These are phyloP conservation scores for Melanopsichium pennsylvanicum DNA, from an alignment of 1,284 basidiomycete genomes.

Conservation along the genomic window DNA sequence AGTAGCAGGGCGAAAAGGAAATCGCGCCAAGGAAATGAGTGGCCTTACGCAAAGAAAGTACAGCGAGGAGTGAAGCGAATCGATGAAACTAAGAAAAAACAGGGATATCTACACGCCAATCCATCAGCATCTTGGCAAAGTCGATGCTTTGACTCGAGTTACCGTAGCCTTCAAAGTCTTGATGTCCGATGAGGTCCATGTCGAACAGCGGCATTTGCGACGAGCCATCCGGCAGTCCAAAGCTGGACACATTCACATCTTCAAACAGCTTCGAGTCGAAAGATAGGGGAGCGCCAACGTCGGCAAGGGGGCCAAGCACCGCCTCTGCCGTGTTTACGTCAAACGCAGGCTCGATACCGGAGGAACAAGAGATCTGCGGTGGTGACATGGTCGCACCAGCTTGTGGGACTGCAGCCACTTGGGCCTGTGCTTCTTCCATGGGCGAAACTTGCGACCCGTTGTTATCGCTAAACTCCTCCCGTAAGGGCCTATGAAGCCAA, in stretches of 20 bases:
- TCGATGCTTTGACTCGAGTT: conserved; percentile 35
- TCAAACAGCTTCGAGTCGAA: conserved; percentile 22
- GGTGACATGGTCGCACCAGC: background rate
- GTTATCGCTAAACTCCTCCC: no score
- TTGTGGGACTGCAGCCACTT: background rate
- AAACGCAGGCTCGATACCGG: background rate
- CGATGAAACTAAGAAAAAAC: conserved; percentile 1
- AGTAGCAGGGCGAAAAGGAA: no score
- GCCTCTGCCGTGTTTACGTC: background rate
- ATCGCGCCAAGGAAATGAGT: no score
- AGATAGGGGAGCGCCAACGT: background rate
- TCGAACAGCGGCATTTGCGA: conserved; percentile 27
- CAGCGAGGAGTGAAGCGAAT: background rate
- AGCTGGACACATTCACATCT: conserved; percentile 4
- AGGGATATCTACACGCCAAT: conserved; percentile 39
- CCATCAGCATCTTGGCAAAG: conserved; percentile 44
- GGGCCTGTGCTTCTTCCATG: background rate
- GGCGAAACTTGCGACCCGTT: no score
- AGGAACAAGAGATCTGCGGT: background rate
- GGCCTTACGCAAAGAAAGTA: no score
- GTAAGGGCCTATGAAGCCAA: conserved; percentile 24
- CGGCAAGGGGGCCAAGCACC: background rate
- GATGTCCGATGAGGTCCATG: conserved; percentile 34
- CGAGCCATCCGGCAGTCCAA: conserved; percentile 1
- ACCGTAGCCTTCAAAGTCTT: conserved; percentile 34